phyloP scores from a whole-genome alignment of 2,329 filamentous ascomycete genomes.

The Alternaria sp. region DNA sequence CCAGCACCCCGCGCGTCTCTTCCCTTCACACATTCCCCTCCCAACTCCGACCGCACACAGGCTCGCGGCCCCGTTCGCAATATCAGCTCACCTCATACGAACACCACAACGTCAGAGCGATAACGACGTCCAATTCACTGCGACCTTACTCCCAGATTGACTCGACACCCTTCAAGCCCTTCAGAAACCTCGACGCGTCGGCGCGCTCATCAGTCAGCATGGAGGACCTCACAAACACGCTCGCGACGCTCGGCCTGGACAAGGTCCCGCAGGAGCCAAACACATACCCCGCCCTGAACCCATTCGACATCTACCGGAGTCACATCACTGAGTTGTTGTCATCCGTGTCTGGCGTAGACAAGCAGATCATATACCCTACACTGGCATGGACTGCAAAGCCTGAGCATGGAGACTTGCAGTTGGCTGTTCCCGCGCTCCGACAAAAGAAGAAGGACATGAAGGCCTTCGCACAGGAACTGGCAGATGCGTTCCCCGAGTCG shows the following conservation, averaged over 20 bases:
- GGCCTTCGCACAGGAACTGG: slow-evolving; percentile 65
- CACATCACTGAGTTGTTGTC: slow-evolving; percentile 76
- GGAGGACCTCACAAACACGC: slow-evolving; percentile 49
- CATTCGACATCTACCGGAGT: slow-evolving; percentile 80
- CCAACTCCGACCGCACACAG: slow-evolving; percentile 12
- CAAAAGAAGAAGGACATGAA: slow-evolving; percentile 72
- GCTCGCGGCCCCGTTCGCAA: slow-evolving; percentile 11
- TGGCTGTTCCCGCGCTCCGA: slow-evolving; percentile 81
- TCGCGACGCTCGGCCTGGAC: slow-evolving; percentile 50
- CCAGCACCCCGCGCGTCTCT: slow-evolving; percentile 6
- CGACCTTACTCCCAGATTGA: slow-evolving; percentile 27
- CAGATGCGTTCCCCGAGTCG: slow-evolving; percentile 73
- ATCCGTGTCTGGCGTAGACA: slow-evolving; percentile 74
- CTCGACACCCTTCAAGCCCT: slow-evolving; percentile 29
- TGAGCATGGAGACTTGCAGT: slow-evolving; percentile 83
- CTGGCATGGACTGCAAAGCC: slow-evolving; percentile 81
- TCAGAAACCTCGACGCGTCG: slow-evolving; percentile 38
- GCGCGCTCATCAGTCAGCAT: slow-evolving; percentile 36
- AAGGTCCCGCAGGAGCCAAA: slow-evolving; percentile 52
- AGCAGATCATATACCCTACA: slow-evolving; percentile 75
- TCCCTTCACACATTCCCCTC: slow-evolving; percentile 9
- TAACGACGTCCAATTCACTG: slow-evolving; percentile 7
- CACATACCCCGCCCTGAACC: slow-evolving; percentile 73
- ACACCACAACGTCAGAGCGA: background rate
- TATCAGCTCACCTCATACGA: slow-evolving; percentile 13